These are phyloP conservation scores for Phytopythium montanum DNA, from an alignment of 352 stramenopile species.

Conservation along the genomic window DNA sequence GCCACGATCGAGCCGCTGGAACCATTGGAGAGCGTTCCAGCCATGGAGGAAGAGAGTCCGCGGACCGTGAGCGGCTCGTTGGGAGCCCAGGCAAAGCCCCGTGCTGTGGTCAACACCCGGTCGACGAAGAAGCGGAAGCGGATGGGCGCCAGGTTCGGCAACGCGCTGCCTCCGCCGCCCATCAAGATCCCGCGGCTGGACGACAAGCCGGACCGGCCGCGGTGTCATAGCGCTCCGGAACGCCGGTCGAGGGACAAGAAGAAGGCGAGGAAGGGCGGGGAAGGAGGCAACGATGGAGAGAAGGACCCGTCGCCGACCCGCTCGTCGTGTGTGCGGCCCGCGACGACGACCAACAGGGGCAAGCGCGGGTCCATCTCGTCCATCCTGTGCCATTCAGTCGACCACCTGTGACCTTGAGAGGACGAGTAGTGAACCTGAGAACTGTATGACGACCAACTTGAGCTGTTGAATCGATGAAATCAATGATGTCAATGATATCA, in stretches of 20 bases:
- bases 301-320: neutral
- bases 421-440: neutral
- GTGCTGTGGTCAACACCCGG: neutral
- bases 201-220: constrained; percentile 25
- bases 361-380: constrained; percentile 68
- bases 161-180: constrained; percentile 34
- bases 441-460: neutral
- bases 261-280: constrained; percentile 8
- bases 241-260: constrained; percentile 15
- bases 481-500: neutral
- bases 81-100: neutral
- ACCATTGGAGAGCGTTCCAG: neutral
- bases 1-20: neutral
- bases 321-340: constrained; percentile 28
- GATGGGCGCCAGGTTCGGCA: constrained; percentile 9
- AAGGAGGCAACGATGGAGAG: constrained; percentile 9
- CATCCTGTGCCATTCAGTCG: constrained; percentile 53
- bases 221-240: constrained; percentile 45
- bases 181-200: constrained; percentile 66
- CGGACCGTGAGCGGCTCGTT: constrained; percentile 3
- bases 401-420: constrained; percentile 4
- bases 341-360: constrained; percentile 51
- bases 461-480: neutral
- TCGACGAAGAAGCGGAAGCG: constrained; percentile 31
- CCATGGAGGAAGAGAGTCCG: constrained; percentile 9